Evolutionary conservation across 768 basidiomycete genomes (phyloP), one percentile per base, ranked within the genome.

Genomic region (Daedaleopsis nitida): DNA sequence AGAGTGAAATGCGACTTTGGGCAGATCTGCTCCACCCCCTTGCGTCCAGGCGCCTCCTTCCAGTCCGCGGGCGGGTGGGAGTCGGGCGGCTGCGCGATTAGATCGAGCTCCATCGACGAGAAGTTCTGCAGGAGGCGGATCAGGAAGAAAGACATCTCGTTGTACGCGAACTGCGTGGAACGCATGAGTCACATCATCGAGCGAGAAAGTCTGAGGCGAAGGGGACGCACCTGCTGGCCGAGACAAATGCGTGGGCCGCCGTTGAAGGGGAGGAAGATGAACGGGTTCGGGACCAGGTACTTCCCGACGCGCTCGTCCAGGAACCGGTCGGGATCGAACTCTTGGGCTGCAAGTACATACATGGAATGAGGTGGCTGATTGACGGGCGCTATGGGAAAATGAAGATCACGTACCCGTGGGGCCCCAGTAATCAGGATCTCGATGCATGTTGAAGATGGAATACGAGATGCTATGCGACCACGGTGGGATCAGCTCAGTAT

Each of bases 321-420:
- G 77, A 87, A 90, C 5, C 88, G 82, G 61, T 88, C 86, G 0
- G 88, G 88, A 67, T 91, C 88, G 57, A 89, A 89, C 67, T 84
- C 80, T 50, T 83, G 77, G 5, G 87, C 87, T 87, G 61, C 12
- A 27, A 14, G 11, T 44, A 53, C 1, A 39, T 9, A 23, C 6
- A 21, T 39, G 13, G 35, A 24, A 17, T 21, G 7, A 23, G 14
- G 2, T 13, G 39, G 34, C 10, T 27, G 3, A 8, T 3, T 8
- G n/a, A n/a, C 12, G 21, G 35, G 5, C 11, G 23, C 17, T 2
- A 59, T 16, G 17, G n/a, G n/a, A n/a, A n/a, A n/a, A 45, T 37
- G 27, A 17, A 11, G 43, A 13, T 7, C 19, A 7, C 70, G 21
- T 69, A 86, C 86, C 86, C 69, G 88, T 88, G 10, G 87, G 86